phyloP scores from a whole-genome alignment of 2,329 filamentous ascomycete species.

The Thermoascus crustaceus region DNA sequence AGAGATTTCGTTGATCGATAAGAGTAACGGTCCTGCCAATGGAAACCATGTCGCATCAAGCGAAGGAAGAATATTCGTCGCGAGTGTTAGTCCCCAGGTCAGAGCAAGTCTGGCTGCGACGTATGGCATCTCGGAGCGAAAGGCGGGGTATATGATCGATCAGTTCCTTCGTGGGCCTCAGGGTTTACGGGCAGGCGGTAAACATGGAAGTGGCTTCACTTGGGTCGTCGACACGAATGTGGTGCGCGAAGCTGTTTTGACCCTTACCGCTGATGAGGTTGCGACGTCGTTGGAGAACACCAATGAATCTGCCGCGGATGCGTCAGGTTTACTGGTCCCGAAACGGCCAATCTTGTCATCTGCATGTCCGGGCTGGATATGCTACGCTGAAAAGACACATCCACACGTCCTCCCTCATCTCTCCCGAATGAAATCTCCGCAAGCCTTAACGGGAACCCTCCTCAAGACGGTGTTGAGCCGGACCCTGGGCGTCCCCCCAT shows the following conservation, averaged over 20 bases:
- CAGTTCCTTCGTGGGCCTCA: constrained; percentile 64
- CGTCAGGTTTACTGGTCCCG: constrained; percentile 18
- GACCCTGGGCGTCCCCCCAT: constrained; percentile 61
- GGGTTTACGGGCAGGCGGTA: constrained; percentile 63
- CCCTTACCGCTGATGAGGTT: constrained; percentile 67
- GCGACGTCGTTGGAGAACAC: constrained; percentile 30
- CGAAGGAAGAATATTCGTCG: constrained; percentile 73
- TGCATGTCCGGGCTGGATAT: constrained; percentile 95
- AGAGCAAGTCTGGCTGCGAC: constrained; percentile 82
- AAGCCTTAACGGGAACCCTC: constrained; percentile 82
- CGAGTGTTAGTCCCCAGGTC: constrained; percentile 85
- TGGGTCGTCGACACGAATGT: constrained; percentile 89
- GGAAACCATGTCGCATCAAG: constrained; percentile 24
- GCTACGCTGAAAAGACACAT: constrained; percentile 97
- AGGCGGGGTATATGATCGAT: constrained; percentile 75
- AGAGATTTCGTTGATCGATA: constrained; percentile 28
- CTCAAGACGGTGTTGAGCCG: constrained; percentile 78
- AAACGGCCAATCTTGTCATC: constrained; percentile 58
- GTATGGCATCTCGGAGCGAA: constrained; percentile 62
- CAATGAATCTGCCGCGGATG: constrained; percentile 8
- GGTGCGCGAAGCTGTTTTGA: constrained; percentile 73
- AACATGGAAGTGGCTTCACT: constrained; percentile 66
- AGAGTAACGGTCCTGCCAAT: constrained; percentile 34
- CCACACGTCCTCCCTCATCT: constrained; percentile 86
- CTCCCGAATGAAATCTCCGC: constrained; percentile 85